Conservation (phyloP, 225 moss, liverwort and hornwort species). For the Physcomitrium patens region DNA sequence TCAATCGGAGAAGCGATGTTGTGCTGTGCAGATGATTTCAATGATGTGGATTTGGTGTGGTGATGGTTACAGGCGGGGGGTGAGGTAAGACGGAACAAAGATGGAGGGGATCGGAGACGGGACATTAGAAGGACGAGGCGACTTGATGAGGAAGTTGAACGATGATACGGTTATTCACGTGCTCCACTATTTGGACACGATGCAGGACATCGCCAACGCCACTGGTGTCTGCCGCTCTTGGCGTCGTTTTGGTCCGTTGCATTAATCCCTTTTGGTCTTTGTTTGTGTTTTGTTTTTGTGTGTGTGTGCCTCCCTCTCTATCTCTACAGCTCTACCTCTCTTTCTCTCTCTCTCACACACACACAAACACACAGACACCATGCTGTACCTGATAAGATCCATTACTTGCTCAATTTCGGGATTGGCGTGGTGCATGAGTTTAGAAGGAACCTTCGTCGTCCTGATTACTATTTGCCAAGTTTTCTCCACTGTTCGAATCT, state of each 20-base stretch:
- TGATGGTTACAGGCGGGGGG: conserved; percentile 8
- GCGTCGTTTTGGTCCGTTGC: conserved; percentile 64
- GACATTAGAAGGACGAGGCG: conserved; percentile 46
- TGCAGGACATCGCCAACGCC: conserved; percentile 60
- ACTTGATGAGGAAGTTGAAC: conserved; percentile 62
- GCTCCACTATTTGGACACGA: conserved; percentile 57
- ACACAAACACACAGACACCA: neutral
- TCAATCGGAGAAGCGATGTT: too few relatives aligned
- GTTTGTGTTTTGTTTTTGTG: too few relatives aligned
- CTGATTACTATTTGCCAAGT: neutral
- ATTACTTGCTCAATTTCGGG: neutral
- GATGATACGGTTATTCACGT: conserved; percentile 71
- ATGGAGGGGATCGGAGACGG: conserved; percentile 43
- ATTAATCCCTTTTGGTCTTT: neutral
- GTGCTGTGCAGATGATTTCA: too few relatives aligned
- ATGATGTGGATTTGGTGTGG: neutral
- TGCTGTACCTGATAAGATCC: conserved; percentile 1
- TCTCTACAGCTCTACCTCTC: too few relatives aligned
- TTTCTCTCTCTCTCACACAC: too few relatives aligned
- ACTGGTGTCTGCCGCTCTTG: conserved; percentile 63
- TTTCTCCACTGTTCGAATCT: neutral
- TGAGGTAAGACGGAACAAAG: neutral
- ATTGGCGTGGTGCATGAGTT: neutral
- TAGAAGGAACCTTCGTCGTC: neutral
- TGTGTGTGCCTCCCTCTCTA: too few relatives aligned